phyloP scores from a whole-genome alignment of 78 protist species.

The Dictyostelium brefeldianum region DNA sequence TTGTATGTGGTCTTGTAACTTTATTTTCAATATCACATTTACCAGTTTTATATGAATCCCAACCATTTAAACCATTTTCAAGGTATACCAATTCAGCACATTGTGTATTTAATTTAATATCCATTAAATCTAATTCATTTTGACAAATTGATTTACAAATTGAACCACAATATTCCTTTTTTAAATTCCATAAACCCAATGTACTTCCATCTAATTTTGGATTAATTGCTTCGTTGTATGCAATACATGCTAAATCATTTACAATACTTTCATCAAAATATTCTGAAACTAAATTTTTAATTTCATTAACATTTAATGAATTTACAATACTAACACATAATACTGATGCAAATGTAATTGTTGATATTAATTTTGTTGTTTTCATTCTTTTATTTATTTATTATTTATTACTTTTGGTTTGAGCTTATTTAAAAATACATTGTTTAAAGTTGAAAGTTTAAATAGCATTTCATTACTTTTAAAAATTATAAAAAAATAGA shows the following conservation, averaged over 20 bases:
- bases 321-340: background rate
- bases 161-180: background rate
- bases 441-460: no score
- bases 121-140: background rate
- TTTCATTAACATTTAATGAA: background rate
- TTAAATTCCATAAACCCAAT: background rate
- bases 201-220: background rate
- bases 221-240: background rate
- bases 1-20: background rate
- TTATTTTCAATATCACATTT: background rate
- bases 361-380: background rate
- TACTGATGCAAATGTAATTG: background rate
- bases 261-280: background rate
- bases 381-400: background rate
- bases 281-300: background rate
- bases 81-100: conserved; percentile 14
- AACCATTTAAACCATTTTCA: background rate
- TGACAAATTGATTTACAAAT: background rate
- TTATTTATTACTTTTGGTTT: no score
- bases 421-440: no score
- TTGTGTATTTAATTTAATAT: background rate
- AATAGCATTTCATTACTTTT: no score
- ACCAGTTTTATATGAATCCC: conserved; percentile 1
- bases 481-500: no score
- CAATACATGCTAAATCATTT: background rate